A percentile compares a stretch with the other conserved stretches of the same genome.
Conservation (phyloP, 2,329 filamentous ascomycete genomes). For the Albophoma yamanashiensis region DNA sequence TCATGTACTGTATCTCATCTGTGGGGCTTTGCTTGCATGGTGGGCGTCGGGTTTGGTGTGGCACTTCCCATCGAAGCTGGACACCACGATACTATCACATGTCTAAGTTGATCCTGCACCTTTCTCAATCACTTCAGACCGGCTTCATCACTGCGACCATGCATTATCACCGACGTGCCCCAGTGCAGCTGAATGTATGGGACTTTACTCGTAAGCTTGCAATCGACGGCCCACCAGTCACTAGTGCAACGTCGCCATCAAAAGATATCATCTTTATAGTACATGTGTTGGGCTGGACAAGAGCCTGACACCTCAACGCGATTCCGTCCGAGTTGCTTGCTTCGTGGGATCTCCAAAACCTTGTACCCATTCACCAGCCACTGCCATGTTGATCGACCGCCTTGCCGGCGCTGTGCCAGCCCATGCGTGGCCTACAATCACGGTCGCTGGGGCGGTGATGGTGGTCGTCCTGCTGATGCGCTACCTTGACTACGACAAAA, state of each 20-base stretch:
- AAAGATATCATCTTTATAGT: neutral
- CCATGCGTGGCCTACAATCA: neutral
- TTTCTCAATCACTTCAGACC: neutral
- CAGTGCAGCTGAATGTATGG: neutral
- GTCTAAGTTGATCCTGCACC: neutral
- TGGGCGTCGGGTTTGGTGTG: neutral
- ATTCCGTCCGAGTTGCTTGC: neutral
- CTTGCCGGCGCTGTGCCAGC: neutral
- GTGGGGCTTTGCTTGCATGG: neutral
- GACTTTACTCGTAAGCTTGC: neutral
- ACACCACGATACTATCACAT: neutral
- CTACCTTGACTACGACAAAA: slow-evolving; percentile 3
- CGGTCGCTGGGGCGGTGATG: neutral
- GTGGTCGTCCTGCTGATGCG: slow-evolving; percentile 1
- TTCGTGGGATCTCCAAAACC: neutral
- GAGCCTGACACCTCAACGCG: neutral
- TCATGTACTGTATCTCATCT: neutral
- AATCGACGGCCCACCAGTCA: neutral
- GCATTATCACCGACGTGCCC: neutral
- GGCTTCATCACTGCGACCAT: neutral
- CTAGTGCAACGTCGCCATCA: neutral
- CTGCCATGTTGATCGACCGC: neutral
- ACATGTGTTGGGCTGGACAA: neutral
- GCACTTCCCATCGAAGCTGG: neutral
- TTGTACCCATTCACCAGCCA: neutral